phyloP scores from a whole-genome alignment of 495 filamentous ascomycete species.

The Xylaria grammica region DNA sequence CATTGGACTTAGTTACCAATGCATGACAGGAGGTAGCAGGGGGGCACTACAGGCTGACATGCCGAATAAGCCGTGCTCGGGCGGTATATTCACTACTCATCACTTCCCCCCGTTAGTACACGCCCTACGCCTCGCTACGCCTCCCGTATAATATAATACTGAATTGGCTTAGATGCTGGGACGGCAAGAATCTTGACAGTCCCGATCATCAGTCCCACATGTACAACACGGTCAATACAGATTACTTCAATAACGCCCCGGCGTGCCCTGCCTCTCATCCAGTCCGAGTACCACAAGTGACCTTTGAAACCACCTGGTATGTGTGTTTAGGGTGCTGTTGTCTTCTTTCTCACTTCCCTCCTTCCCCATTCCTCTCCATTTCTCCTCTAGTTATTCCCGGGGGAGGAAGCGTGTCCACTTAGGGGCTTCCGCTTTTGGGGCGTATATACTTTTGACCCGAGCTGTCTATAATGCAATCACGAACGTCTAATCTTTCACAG shows the following conservation, averaged over 20 bases:
- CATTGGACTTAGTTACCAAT: conserved; percentile 54
- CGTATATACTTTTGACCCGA: no score
- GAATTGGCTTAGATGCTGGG: conserved; percentile 53
- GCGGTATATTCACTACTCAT: conserved; percentile 58
- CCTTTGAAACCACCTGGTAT: conserved; percentile 56
- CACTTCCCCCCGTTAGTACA: conserved; percentile 54
- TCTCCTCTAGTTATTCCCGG: not conserved
- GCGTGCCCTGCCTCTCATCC: conserved; percentile 58
- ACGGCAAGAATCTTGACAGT: conserved; percentile 63
- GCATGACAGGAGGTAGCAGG: conserved; percentile 50
- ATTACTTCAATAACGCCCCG: conserved; percentile 47
- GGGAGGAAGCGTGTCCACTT: not conserved
- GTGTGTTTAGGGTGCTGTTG: not conserved
- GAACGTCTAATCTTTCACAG: not conserved
- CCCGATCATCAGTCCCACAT: conserved; percentile 63
- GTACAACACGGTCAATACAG: conserved; percentile 49
- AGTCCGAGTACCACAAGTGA: conserved; percentile 52
- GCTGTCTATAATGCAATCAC: no score
- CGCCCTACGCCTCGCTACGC: not conserved
- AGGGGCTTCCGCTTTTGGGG: not conserved
- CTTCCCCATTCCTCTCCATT: not conserved
- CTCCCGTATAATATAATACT: not conserved
- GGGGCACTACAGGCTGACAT: conserved; percentile 52
- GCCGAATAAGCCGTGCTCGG: conserved; percentile 48
- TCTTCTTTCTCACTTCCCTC: not conserved